Conservation (phyloP, 305 asterid genomes). For the Withania somnifera region DNA sequence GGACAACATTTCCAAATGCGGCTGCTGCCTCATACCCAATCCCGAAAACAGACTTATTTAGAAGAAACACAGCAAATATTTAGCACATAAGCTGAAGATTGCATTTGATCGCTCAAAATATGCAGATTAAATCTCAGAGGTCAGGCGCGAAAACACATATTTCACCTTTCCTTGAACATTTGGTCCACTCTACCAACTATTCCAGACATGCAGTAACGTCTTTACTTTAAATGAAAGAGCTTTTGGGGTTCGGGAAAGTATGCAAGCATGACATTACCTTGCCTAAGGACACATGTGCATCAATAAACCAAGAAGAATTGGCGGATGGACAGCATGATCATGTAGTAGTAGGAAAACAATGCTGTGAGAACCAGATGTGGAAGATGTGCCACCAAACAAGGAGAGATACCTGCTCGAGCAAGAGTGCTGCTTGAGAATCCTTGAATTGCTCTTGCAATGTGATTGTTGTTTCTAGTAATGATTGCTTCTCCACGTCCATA, state of each 20-base stretch:
- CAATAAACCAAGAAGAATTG: neutral
- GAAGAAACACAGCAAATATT: constrained; percentile 70
- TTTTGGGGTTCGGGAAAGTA: neutral
- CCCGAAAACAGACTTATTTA: constrained; percentile 83
- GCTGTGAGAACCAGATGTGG: neutral
- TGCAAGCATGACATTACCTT: neutral
- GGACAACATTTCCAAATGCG: neutral
- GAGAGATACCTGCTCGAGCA: constrained; percentile 82
- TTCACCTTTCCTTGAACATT: constrained; percentile 23
- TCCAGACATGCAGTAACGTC: neutral
- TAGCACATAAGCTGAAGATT: constrained; percentile 72
- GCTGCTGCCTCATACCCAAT: constrained; percentile 56
- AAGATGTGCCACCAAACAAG: neutral
- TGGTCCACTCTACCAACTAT: neutral
- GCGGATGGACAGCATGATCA: neutral
- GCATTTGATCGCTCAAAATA: constrained; percentile 80
- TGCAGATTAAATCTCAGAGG: constrained; percentile 88
- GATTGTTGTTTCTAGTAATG: constrained; percentile 55
- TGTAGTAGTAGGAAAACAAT: neutral
- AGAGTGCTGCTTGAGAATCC: constrained; percentile 80
- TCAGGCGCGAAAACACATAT: constrained; percentile 53
- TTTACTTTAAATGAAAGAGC: neutral
- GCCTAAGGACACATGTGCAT: neutral
- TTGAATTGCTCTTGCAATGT: constrained; percentile 79
- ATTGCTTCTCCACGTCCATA: constrained; percentile 70